Evolutionary conservation across 352 stramenopile genomes (phyloP).

Genomic region (Phytophthora lateralis): DNA sequence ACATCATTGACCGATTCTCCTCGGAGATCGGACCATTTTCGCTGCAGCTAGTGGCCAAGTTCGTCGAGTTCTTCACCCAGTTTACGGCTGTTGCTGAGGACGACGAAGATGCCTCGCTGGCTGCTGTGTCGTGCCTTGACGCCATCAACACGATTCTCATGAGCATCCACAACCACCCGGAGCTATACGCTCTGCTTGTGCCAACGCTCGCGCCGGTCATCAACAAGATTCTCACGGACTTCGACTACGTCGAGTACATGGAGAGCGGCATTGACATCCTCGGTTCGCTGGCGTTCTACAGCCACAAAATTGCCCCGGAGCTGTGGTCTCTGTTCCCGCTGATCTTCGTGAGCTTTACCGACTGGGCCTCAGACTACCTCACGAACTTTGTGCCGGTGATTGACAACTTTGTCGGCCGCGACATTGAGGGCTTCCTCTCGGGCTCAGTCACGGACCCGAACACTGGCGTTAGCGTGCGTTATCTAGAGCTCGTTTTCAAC

Average conservation of each 20-base stretch:
- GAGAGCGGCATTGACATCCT: conserved; percentile 97
- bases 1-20: conserved; percentile 97
- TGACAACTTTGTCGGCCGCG: conserved; percentile 95
- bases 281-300: conserved; percentile 96
- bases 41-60: conserved; percentile 93
- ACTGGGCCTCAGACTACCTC: conserved; percentile 97
- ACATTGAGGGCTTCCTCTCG: conserved; percentile 74
- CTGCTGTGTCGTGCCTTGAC: conserved; percentile 90
- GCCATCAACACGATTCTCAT: conserved; percentile 89
- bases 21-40: conserved; percentile 95
- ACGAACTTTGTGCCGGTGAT: conserved; percentile 96
- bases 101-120: conserved; percentile 96
- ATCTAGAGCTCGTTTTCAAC: conserved; percentile 82
- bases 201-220: conserved; percentile 95
- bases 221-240: conserved; percentile 95
- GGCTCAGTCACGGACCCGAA: conserved; percentile 50
- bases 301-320: conserved; percentile 89
- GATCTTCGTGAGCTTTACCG: conserved; percentile 95
- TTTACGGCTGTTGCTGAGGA: conserved; percentile 94
- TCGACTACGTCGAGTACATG: conserved; percentile 97
- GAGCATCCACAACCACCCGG: conserved; percentile 80
- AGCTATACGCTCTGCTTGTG: conserved; percentile 90
- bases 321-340: conserved; percentile 97
- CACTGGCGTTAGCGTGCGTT: conserved; percentile 54
- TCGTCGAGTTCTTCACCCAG: conserved; percentile 94